Evolutionary conservation across 2,329 filamentous ascomycete species (phyloP).

Genomic region (Xylariaceae sp.): DNA sequence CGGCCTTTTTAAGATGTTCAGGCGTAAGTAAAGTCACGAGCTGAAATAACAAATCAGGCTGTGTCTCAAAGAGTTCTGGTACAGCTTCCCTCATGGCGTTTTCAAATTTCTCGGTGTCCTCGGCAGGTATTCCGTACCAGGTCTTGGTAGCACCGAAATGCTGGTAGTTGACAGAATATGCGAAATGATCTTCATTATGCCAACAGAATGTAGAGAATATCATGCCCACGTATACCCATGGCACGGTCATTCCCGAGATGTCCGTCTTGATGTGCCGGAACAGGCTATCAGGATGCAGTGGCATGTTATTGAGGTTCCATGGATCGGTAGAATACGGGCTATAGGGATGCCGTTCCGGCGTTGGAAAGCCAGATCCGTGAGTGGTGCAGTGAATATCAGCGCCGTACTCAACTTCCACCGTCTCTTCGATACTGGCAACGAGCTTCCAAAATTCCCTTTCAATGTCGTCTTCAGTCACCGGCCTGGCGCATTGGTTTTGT

Average conservation of each 20-base stretch:
- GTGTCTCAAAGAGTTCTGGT: constrained; percentile 93
- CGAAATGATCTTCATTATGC: constrained; percentile 98
- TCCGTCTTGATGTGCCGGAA: constrained; percentile 98
- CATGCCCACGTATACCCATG: constrained; percentile 99
- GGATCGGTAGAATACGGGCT: constrained; percentile 85
- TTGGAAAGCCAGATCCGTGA: constrained; percentile 95
- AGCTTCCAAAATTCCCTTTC: constrained; percentile 96
- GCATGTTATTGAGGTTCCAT: constrained; percentile 94
- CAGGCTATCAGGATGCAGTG: constrained; percentile 84
- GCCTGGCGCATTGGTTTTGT: constrained; percentile 73
- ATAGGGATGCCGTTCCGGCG: constrained; percentile 83
- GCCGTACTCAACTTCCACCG: constrained; percentile 95
- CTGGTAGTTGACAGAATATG: constrained; percentile 97
- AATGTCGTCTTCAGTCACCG: constrained; percentile 90
- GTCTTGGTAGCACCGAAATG: constrained; percentile 98
- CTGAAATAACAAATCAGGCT: constrained; percentile 94
- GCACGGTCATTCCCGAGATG: constrained; percentile 98
- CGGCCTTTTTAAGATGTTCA: constrained; percentile 87
- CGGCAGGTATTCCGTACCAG: constrained; percentile 96
- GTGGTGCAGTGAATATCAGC: constrained; percentile 98
- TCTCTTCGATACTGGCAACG: constrained; percentile 90
- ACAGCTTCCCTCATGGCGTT: constrained; percentile 92
- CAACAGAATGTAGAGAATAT: constrained; percentile 99
- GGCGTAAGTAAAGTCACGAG: constrained; percentile 94
- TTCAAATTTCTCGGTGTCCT: constrained; percentile 93